A percentile compares a stretch with the other conserved stretches of the same genome.
These are phyloP conservation scores for Prunus yedoensis DNA, from an alignment of 331 rosid species.

Conservation along the genomic window DNA sequence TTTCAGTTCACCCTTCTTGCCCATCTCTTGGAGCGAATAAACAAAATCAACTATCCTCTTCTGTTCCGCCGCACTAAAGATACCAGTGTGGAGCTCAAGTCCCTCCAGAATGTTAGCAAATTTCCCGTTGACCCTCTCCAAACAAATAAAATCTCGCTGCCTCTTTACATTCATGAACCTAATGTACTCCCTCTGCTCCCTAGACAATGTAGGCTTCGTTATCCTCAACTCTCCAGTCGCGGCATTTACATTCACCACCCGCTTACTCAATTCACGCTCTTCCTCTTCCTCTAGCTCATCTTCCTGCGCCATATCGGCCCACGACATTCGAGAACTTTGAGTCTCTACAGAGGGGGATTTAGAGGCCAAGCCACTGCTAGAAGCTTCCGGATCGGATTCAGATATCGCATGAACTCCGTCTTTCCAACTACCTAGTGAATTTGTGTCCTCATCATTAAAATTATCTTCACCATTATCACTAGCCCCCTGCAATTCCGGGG, in stretches of 20 bases:
- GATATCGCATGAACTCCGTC: constrained; percentile 29
- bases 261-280: constrained; percentile 30
- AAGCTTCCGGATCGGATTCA: constrained; percentile 26
- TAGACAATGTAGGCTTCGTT: constrained; percentile 61
- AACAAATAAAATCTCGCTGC: constrained; percentile 62
- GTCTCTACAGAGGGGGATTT: constrained; percentile 26
- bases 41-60: constrained; percentile 68
- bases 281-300: constrained; percentile 75
- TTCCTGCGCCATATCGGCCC: constrained; percentile 99
- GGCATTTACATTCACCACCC: constrained; percentile 36
- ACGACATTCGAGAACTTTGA: constrained; percentile 52
- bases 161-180: constrained; percentile 68
- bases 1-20: constrained; percentile 67
- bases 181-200: constrained; percentile 76
- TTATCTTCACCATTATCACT: constrained; percentile 37
- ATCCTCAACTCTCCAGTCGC: constrained; percentile 33
- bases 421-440: constrained; percentile 39
- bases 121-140: constrained; percentile 72
- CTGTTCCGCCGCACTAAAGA: constrained; percentile 92
- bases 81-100: constrained; percentile 79
- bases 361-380: constrained; percentile 10
- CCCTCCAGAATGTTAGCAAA: constrained; percentile 74
- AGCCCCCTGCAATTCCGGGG: constrained; percentile 11
- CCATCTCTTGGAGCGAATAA: constrained; percentile 61
- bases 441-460: constrained; percentile 40